Evolutionary conservation across 768 basidiomycete genomes (phyloP), one percentile per base, ranked within the genome.

Genomic region (Phlebiopsis gigantea): DNA sequence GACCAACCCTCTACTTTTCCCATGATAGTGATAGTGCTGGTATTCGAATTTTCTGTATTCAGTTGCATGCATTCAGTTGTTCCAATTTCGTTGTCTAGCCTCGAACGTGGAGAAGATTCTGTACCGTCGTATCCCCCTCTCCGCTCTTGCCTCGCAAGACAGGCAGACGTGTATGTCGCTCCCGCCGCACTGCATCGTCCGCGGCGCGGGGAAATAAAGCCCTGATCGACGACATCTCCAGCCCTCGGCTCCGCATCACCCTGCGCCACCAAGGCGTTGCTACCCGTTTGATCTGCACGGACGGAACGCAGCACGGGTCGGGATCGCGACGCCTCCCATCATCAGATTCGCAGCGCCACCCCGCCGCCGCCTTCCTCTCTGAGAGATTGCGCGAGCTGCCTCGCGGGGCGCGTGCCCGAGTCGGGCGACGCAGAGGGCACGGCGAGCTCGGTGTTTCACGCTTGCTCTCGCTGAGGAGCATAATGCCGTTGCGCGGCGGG

Each of bases 381-480:
- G 12, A 17, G 34, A 10, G 4, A 17, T 17, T 10, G 34, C 34
- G 3, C 14, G 31, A 7, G 34, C 34, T 39, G 12, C 34, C 34
- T 12, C 34, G 34, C 4, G 12, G 34, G 12, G 34, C 34, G 34
- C 34, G 34, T 2, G 34, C 34, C 12, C 8, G 34, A 17, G 34
- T 9, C 34, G 34, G 8, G 34, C 34, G 4, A 39, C 34, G 34
- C 12, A 39, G n/a, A n/a, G n/a, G 34, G 22, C 14, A 39, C 31
- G 3, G 31, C 50, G 50, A 12, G 19, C n/a, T 51, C 34, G 50
- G 50, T 24, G 50, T 51, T 51, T 51, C 50, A 51, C 8, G 15
- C 26, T 17, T 17, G 26, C 21, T 30, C 31, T 34, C 34, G 3
- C 12, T 19, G 19, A 19, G 24, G 17, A 19, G 24, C 19, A 19